Evolutionary conservation across 768 basidiomycete genomes (phyloP), one percentile per base, ranked within the genome.

Genomic region (Suillus plorans): DNA sequence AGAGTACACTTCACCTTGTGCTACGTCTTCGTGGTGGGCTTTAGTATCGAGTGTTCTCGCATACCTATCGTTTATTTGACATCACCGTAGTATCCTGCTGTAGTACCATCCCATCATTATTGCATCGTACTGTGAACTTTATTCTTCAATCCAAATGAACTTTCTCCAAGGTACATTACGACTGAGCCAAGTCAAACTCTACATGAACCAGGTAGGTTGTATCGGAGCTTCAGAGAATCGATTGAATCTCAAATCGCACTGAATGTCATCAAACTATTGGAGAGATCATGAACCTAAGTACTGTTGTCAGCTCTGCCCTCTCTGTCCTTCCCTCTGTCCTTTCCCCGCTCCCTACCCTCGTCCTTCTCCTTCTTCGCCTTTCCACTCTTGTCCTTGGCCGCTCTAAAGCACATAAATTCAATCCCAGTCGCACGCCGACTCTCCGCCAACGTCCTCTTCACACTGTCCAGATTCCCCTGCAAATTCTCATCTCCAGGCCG

Each of bases 341-440:
- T 69, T 3, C 49, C 5, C 2, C 68, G 55, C n/a, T 59, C 59
- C 52, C 14, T 66, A 9, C 9, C 42, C 18, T 57, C 45, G 7
- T 42, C 58, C 20, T 31, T 39, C 37, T 41, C 36, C 64, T 41
- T 41, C 39, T 58, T 58, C 16, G 16, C 57, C 39, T 42, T 59
- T 10, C 68, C 31, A 60, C 67, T 55, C 66, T 74, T 79, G 42
- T 77, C 73, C 75, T 90, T 92, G 13, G 88, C 84, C 71, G 86
- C 86, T 68, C 89, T 85, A 83, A 99, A 97, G 79, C 97, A 99
- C 73, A 98, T 79, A 69, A 97, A 99, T 74, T 97, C 94, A 62
- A 97, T 91, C 7, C 92, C 93, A 6, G 97, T 99, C 59, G 94
- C 92, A 61, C 92, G 84, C 52, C 95, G 85, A 31, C 93, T 90